phyloP scores from a whole-genome alignment of 164 flowering plant genomes.

The Nelumbo lutea region DNA sequence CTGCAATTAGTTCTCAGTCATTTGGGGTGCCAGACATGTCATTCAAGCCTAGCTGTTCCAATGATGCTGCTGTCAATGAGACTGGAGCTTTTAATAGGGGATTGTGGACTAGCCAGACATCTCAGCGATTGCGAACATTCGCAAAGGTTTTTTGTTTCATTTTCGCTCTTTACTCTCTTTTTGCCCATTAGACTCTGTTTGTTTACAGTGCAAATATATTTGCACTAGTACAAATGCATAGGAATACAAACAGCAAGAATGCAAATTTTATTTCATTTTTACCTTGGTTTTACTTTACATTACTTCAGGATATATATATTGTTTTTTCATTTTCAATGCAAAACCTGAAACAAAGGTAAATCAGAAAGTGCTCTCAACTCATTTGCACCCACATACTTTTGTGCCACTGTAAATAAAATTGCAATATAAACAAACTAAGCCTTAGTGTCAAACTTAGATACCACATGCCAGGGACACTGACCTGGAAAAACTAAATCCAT shows the following conservation, averaged over 20 bases:
- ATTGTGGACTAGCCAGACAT: constrained; percentile 59
- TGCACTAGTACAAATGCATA: too few relatives aligned
- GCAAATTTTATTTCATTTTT: too few relatives aligned
- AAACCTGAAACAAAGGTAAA: too few relatives aligned
- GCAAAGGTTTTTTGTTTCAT: constrained; percentile 58
- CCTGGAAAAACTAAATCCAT: too few relatives aligned
- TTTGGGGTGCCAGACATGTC: constrained; percentile 80
- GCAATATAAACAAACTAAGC: too few relatives aligned
- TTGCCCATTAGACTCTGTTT: neutral
- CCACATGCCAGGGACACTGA: too few relatives aligned
- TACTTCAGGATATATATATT: neutral
- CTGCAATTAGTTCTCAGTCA: constrained; percentile 77
- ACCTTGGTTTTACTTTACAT: neutral
- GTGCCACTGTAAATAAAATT: too few relatives aligned
- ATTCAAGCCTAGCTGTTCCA: constrained; percentile 69
- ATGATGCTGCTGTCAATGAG: constrained; percentile 59
- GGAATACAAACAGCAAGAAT: too few relatives aligned
- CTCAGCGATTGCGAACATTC: constrained; percentile 78
- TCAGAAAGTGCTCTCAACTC: too few relatives aligned
- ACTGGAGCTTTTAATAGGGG: constrained; percentile 52
- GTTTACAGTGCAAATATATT: too few relatives aligned
- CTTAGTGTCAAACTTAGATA: too few relatives aligned
- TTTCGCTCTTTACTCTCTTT: neutral
- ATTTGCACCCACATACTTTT: too few relatives aligned
- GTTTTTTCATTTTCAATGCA: neutral